Base-by-base conservation (phyloP, 768 basidiomycete species). In the Hirschioporus abietinus region DNA sequence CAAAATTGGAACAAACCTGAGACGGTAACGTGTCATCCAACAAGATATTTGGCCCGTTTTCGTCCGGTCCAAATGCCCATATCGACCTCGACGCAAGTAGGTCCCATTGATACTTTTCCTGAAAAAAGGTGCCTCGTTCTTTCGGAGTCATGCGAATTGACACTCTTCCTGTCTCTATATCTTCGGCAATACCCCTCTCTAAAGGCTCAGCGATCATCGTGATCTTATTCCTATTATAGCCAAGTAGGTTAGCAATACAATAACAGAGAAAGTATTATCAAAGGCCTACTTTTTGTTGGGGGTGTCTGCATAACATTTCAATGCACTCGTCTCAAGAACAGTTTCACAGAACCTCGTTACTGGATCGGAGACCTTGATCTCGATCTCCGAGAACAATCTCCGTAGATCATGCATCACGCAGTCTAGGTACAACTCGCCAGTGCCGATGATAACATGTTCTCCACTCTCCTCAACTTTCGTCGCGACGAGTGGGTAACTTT, bases 201-300 rank as follows among this genome's bases (percentile, higher is more conserved):
- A 99, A 82, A 1, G 97, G 97, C 76, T 99, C 97, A 25, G 97
- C 95, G 70, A 99, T 99, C 95, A 99, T 96, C 7, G 97, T 99
- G 67, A 99, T 84, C 73, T 93, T 93, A 82, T 99, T 99, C 82
- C 96, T 99, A 70, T 25, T 65, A 62, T 27, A 25, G 30, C 1
- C 10, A 1, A n/a, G 60, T 30, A 30, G n/a, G 24, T 20, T 26
- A 64, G 18, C 63, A 30, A 72, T 70, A 58, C 35, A 61, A 66
- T 65, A 64, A 61, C 64, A 65, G 73, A 25, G 62, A 65, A 59
- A 60, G 26, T 18, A 6, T 24, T n/a, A n/a, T 61, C 27, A 65
- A 64, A 68, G 26, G 65, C 64, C 35, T 35, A 96, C 95, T 94
- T 95, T 80, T 99, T 99, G 79, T 99, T 99, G 7, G 97, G 97